Base-by-base conservation (phyloP, 2,329 filamentous ascomycete genomes). In the Epichloe elymi region DNA sequence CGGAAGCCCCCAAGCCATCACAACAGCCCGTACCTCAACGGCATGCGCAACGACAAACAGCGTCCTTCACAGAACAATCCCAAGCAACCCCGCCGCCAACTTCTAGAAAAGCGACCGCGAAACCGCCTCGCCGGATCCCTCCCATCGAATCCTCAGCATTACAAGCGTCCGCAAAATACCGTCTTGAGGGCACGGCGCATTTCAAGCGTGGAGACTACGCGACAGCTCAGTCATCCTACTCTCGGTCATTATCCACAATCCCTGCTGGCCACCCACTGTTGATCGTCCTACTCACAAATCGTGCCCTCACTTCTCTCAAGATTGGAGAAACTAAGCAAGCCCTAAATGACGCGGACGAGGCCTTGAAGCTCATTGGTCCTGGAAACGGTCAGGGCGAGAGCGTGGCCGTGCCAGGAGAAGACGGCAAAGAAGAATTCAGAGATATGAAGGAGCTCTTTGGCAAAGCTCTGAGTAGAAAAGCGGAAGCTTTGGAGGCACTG, bases 141-240 rank as follows among this genome's bases (percentile, higher is more conserved):
- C 63, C 75, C 1, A 72, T 94, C 12, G 83, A 86, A 4, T 70
- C 82, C 1, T 76, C 81, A 6, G 82, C 83, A 0, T 73, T 96
- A 17, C 78, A 84, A 56, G 80, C 80, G 4, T 95, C 88, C 10
- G 84, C 85, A n/a, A 76, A 80, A 45, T 80, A 93, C 60, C 85
- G 93, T 14, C 75, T 84, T 46, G 82, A 83, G 56, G 93, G 91
- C 17, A 88, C 89, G 10, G 84, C 86, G 49, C 86, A 94, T 57
- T 97, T 95, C 71, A 97, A 96, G 68, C 82, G 88, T 37, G 93
- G 93, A 36, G 93, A 98, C 66, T 98, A 88, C 65, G 85, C 87
- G 17, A 78, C 86, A 10, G 93, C 93, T 0, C 88, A 96, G 60
- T 75, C 81, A 19, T 83, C 85, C 1, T 98, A 97, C 66, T 82